Evolutionary conservation across 208 protist species (phyloP).

Genomic region (Trypanosoma lewisi): DNA sequence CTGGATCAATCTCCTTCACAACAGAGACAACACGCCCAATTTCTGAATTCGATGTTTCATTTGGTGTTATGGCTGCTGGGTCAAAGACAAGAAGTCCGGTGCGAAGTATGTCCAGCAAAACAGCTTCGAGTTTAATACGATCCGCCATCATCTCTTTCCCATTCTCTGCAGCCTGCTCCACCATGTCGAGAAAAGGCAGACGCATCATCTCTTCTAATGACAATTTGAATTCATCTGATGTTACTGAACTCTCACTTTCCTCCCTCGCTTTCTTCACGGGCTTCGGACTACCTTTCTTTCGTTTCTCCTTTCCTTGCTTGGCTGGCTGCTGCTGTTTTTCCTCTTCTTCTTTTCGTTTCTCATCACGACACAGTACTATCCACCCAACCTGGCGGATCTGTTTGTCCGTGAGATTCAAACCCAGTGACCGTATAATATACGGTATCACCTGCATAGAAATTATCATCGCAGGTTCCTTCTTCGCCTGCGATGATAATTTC

Average conservation of each 20-base stretch:
- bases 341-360: background rate
- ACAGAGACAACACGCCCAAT: slow-evolving; percentile 29
- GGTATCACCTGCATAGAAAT: slow-evolving; percentile 27
- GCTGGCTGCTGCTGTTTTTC: background rate
- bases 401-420: slow-evolving; percentile 40
- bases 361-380: background rate
- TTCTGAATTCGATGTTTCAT: background rate
- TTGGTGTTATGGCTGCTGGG: slow-evolving; percentile 18
- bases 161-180: background rate
- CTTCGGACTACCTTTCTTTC: background rate
- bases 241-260: background rate
- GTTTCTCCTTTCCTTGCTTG: background rate
- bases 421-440: slow-evolving; percentile 43
- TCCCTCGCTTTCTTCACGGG: background rate
- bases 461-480: slow-evolving; percentile 10
- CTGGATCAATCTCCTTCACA: slow-evolving; percentile 23
- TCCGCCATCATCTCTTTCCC: slow-evolving; percentile 14
- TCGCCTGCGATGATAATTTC: background rate
- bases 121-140: slow-evolving; percentile 28
- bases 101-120: slow-evolving; percentile 25
- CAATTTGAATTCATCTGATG: background rate
- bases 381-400: slow-evolving; percentile 34
- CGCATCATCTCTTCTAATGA: background rate
- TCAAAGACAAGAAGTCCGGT: slow-evolving; percentile 38
- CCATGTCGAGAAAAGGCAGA: background rate